Evolutionary conservation across 2,329 filamentous ascomycete genomes (phyloP).

Genomic region (Colletotrichum lentis): DNA sequence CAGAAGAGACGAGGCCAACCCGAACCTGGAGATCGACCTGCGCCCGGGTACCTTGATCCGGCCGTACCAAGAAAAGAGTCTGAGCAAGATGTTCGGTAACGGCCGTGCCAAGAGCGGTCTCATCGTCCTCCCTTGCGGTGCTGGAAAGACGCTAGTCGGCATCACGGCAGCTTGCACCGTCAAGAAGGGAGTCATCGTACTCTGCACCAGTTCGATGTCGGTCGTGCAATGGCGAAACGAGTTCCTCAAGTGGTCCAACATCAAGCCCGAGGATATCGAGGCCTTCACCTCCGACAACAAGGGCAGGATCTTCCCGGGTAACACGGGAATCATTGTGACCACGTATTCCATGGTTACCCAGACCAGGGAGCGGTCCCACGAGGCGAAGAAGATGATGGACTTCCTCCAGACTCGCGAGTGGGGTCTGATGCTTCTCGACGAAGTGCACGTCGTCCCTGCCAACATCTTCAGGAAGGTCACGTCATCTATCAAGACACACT

Average conservation of each 20-base stretch:
- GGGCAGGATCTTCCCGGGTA: constrained; percentile 78
- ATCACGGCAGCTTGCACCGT: constrained; percentile 98
- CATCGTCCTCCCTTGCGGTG: constrained; percentile 94
- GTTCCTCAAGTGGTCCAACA: constrained; percentile 98
- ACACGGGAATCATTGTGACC: constrained; percentile 94
- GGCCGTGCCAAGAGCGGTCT: constrained; percentile 96
- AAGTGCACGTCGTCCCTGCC: constrained; percentile 97
- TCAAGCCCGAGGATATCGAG: constrained; percentile 88
- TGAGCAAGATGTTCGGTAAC: constrained; percentile 99
- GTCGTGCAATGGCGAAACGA: constrained; percentile 97
- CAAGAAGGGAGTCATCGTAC: constrained; percentile 93
- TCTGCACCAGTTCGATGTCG: constrained; percentile 97
- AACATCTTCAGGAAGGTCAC: constrained; percentile 97
- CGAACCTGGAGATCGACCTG: constrained; percentile 92
- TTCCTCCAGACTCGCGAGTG: constrained; percentile 90
- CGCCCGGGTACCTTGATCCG: constrained; percentile 89
- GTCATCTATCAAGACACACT: constrained; percentile 90
- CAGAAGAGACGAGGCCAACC: constrained; percentile 85
- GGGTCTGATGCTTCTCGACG: constrained; percentile 96
- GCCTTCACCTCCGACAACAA: constrained; percentile 96
- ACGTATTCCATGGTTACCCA: constrained; percentile 99
- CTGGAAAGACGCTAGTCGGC: constrained; percentile 96
- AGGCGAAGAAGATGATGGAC: constrained; percentile 97
- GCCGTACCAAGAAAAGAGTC: constrained; percentile 94
- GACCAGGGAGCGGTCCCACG: constrained; percentile 84